Conservation (phyloP, 2,329 filamentous ascomycete species). For the Aspergillus pseudonomiae region DNA sequence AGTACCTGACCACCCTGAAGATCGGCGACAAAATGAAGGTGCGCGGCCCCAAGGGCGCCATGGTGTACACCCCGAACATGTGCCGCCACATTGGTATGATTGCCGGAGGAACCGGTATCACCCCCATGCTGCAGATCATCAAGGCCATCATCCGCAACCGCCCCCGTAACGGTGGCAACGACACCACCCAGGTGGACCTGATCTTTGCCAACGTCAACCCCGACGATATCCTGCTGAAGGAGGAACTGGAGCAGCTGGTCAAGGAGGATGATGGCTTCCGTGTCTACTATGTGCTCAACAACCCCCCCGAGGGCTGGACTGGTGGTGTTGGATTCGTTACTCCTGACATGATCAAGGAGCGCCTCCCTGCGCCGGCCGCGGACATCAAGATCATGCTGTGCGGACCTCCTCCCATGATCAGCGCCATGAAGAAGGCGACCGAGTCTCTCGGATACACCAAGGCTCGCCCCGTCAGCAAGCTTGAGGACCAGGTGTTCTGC, state of each 20-base stretch:
- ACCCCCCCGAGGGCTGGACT: constrained; percentile 87
- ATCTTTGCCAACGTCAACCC: constrained; percentile 96
- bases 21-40: constrained; percentile 89
- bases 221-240: constrained; percentile 89
- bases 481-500: constrained; percentile 96
- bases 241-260: constrained; percentile 81
- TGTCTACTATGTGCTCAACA: constrained; percentile 95
- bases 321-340: constrained; percentile 96
- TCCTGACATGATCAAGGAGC: constrained; percentile 82
- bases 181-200: constrained; percentile 86
- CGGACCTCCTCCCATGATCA: constrained; percentile 94
- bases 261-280: constrained; percentile 79
- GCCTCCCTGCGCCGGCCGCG: constrained; percentile 74
- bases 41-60: constrained; percentile 92
- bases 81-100: constrained; percentile 97
- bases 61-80: constrained; percentile 98
- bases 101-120: constrained; percentile 95
- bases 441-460: constrained; percentile 89
- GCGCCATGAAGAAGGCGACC: constrained; percentile 93
- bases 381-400: constrained; percentile 95
- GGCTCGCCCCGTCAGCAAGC: constrained; percentile 92
- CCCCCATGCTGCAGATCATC: constrained; percentile 96
- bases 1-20: constrained; percentile 79
- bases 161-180: constrained; percentile 64
- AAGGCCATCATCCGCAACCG: constrained; percentile 85